These are phyloP conservation scores for Cetraspora pellucida DNA, from an alignment of 192 early-diverging fungal species.

Conservation along the genomic window DNA sequence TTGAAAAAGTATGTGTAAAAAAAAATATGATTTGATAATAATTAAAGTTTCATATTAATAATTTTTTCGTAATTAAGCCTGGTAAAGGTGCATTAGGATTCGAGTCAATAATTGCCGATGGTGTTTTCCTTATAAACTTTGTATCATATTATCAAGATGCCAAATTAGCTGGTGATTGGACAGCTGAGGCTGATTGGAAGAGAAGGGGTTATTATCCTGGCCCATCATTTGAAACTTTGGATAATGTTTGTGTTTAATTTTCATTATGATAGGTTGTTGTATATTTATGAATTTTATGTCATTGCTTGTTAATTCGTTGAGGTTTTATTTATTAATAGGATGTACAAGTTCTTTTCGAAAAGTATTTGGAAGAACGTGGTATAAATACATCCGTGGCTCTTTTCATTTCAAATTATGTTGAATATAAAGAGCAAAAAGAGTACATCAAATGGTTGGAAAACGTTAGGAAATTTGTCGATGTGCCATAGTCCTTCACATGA, in stretches of 20 bases:
- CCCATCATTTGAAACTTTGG: conserved; percentile 89
- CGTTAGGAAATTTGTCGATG: conserved; percentile 76
- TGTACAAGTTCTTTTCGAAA: conserved; percentile 70
- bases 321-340: conserved; percentile 35
- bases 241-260: conserved; percentile 55
- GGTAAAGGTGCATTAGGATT: conserved; percentile 78
- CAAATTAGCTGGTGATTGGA: conserved; percentile 61
- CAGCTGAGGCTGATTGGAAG: conserved; percentile 87
- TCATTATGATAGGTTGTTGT: background rate
- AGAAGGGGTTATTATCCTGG: conserved; percentile 86
- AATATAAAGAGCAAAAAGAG: conserved; percentile 95
- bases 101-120: conserved; percentile 80
- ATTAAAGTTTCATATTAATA: background rate
- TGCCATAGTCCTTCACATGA: background rate
- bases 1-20: conserved; percentile 65
- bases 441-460: conserved; percentile 86
- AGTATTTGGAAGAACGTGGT: conserved; percentile 86
- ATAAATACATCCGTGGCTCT: conserved; percentile 80
- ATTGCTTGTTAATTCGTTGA: too few species aligned
- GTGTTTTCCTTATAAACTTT: conserved; percentile 82
- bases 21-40: background rate
- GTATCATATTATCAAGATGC: conserved; percentile 71
- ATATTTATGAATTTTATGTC: background rate
- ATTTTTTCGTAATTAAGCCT: conserved; percentile 45
- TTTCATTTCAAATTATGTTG: conserved; percentile 88